These are phyloP conservation scores for Hemisphaericaspora nanyangensis DNA, from an alignment of 805 yeast species.

Conservation along the genomic window DNA sequence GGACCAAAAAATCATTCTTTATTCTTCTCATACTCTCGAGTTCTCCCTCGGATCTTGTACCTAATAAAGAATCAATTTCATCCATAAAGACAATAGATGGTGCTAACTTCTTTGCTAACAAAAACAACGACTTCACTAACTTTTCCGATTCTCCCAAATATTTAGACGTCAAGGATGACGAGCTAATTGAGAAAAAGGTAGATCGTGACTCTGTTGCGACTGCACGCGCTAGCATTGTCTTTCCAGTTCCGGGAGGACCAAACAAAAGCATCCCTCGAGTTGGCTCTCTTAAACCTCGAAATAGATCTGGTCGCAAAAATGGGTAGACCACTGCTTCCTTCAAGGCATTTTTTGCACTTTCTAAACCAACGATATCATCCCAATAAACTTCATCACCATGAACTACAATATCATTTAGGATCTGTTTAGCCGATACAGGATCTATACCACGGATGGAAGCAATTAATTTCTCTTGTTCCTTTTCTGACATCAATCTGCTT, in stretches of 20 bases:
- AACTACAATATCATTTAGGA: constrained; percentile 81
- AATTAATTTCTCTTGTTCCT: constrained; percentile 37
- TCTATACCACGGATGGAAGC: constrained; percentile 69
- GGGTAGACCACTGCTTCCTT: constrained; percentile 97
- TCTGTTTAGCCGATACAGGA: constrained; percentile 72
- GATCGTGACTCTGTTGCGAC: constrained; percentile 94
- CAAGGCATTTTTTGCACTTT: constrained; percentile 79
- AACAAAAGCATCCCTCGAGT: constrained; percentile 93
- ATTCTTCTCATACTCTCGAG: constrained; percentile 87
- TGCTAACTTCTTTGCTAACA: constrained; percentile 76
- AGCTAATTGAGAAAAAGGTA: constrained; percentile 87
- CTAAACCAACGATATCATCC: constrained; percentile 94
- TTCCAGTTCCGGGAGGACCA: constrained; percentile 99
- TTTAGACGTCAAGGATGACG: constrained; percentile 84
- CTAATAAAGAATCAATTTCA: constrained; percentile 88
- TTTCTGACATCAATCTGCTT: constrained; percentile 14
- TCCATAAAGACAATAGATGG: constrained; percentile 95
- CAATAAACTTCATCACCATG: constrained; percentile 89
- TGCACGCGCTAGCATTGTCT: constrained; percentile 94
- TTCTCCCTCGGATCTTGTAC: constrained; percentile 72
- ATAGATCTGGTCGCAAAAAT: constrained; percentile 87
- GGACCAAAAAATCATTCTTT: constrained; percentile 88
- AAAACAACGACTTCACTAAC: constrained; percentile 82
- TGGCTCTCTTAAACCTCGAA: constrained; percentile 88
- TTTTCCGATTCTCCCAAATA: constrained; percentile 92